Evolutionary conservation across 257 asterid genomes (phyloP).

Genomic region (Nicotiana noctiflora): DNA sequence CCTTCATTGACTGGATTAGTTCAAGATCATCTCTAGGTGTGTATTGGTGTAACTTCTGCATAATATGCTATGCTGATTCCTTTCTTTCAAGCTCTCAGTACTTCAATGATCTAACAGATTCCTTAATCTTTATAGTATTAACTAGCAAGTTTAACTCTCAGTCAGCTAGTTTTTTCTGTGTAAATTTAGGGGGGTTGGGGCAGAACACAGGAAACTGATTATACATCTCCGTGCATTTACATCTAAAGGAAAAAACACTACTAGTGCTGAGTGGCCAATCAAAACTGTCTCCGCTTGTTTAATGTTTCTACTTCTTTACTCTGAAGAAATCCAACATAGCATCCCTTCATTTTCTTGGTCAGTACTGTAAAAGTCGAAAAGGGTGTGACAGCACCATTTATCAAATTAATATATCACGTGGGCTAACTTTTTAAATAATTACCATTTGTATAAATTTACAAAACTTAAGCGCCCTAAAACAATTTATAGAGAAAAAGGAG

Average conservation of each 20-base stretch:
- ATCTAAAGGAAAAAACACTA: not conserved
- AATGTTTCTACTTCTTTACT: not conserved
- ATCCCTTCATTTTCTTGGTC: not conserved
- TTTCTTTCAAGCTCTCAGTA: not conserved
- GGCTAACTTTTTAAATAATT: not conserved
- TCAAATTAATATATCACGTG: not conserved
- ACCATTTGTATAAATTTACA: not conserved
- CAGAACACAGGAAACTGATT: not conserved
- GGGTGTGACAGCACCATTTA: not conserved
- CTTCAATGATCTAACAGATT: not conserved
- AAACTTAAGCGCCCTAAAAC: not conserved
- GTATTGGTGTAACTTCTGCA: not conserved
- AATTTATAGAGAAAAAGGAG: not conserved
- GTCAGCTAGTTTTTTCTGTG: not conserved
- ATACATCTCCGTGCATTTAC: not conserved
- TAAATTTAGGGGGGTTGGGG: too few relatives aligned
- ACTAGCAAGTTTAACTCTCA: not conserved
- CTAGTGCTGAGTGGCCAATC: not conserved
- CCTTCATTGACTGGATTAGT: not conserved
- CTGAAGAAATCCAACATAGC: not conserved
- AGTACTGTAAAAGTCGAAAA: too few relatives aligned
- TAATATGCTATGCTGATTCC: not conserved
- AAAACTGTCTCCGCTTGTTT: not conserved
- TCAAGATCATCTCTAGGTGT: not conserved
- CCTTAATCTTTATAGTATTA: not conserved